Base-by-base conservation (phyloP, 768 basidiomycete species). In the Rubroboletus satanas region DNA sequence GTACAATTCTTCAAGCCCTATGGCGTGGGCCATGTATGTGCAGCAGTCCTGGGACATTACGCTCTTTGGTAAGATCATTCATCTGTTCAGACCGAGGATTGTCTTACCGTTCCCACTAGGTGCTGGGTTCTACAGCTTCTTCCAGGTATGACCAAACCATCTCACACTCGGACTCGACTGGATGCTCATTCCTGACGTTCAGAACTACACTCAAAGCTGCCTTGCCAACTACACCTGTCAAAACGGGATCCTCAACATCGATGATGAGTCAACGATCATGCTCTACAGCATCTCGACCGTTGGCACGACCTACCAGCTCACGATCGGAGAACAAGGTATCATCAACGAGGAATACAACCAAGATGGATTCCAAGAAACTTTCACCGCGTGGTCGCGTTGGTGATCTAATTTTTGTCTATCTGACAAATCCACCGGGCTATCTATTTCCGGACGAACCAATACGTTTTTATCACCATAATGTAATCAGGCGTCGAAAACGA, bases 51-150 rank as follows among this genome's bases (percentile, higher is more conserved):
- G 64, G 54, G 66, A 73, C 57, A 74, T 82, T 38, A 66, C 76
- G 5, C 57, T 81, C 54, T 82, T 77, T 60, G 80, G 78, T 73
- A 33, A 51, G 66, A 26, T 14, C 4, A 4, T 28, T 28, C 18
- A 2, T 49, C 26, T 10, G 17, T 52, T 35, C 26, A 12, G 7
- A 10, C 8, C 7, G 14, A 33, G 6, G 3, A 31, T 38, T 51
- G 21, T 52, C 56, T 63, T 21, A 51, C 9, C 14, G 21, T 55
- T 38, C 3, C 15, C 6, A 42, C 23, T 49, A 77, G 77, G 79
- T 35, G 78, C 74, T 5, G 80, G 80, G 1, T 66, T 79, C 45
- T 82, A 82, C 68, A 78, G 73, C 62, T 82, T 82, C 70, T 82
- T 76, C 77, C 69, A 71, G 63, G 78, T 75, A 62, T 49, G 63